Evolutionary conservation across 2,329 filamentous ascomycete species (phyloP).

Genomic region (Cytospora chrysosperma): DNA sequence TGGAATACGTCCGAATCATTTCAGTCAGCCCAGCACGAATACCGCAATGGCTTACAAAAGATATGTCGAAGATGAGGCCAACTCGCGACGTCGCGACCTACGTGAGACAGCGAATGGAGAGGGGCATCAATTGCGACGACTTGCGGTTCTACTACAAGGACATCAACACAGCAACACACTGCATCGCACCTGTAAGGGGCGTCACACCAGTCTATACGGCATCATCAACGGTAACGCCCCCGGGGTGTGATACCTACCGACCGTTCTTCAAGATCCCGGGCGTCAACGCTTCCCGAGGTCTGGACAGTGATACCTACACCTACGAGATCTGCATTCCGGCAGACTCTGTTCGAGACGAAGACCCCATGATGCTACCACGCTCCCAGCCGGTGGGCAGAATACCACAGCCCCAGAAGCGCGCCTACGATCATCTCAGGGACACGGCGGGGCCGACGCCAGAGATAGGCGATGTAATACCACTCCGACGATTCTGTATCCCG

Average conservation of each 20-base stretch:
- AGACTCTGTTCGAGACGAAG: not conserved
- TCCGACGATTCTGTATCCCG: slow-evolving; percentile 20
- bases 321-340: slow-evolving; percentile 17
- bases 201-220: slow-evolving; percentile 17
- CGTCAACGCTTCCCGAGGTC: not conserved
- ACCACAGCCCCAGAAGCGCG: slow-evolving; percentile 1
- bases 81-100: slow-evolving; percentile 8
- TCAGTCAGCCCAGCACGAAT: not conserved
- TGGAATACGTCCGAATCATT: slow-evolving; percentile 20
- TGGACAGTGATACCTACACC: slow-evolving; percentile 8
- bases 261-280: slow-evolving; percentile 11
- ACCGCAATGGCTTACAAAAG: slow-evolving; percentile 19
- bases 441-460: not conserved
- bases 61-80: not conserved
- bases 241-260: not conserved
- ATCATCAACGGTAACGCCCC: not conserved
- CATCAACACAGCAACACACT: slow-evolving; percentile 9
- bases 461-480: slow-evolving; percentile 14
- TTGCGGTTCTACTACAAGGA: slow-evolving; percentile 21
- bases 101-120: slow-evolving; percentile 8
- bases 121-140: slow-evolving; percentile 16
- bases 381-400: slow-evolving; percentile 1
- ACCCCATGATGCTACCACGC: not conserved
- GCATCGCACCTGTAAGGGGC: slow-evolving; percentile 15
- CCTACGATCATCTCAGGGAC: no score